Evolutionary conservation across 116 monocot genomes (phyloP).

Genomic region (Cymodocea nodosa): DNA sequence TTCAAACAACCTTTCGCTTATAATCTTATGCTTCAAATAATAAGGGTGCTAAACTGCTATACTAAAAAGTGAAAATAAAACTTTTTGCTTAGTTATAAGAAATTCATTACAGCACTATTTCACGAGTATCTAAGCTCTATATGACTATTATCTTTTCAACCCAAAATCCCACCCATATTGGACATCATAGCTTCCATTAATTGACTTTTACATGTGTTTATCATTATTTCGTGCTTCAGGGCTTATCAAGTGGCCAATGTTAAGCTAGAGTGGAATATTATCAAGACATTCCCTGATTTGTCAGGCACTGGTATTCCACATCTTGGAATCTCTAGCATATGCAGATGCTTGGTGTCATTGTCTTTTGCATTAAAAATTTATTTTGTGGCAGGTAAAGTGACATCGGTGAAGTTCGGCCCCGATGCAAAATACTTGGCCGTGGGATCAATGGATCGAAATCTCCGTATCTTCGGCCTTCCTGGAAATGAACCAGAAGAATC

Average conservation of each 20-base stretch:
- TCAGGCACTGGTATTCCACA: slow-evolving; percentile 63
- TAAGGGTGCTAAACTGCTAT: too few relatives aligned
- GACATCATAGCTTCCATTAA: background rate
- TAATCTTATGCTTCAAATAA: too few relatives aligned
- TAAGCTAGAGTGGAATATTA: slow-evolving; percentile 83
- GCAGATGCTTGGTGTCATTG: background rate
- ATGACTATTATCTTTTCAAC: too few relatives aligned
- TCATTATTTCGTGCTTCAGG: slow-evolving; percentile 24
- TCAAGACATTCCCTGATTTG: slow-evolving; percentile 91
- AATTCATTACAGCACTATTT: too few relatives aligned
- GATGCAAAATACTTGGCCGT: slow-evolving; percentile 83
- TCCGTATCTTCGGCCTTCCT: slow-evolving; percentile 71
- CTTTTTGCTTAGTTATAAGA: too few relatives aligned
- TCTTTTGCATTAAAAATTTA: background rate
- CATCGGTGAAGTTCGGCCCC: slow-evolving; percentile 62
- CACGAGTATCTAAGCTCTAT: too few relatives aligned
- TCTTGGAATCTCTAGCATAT: background rate
- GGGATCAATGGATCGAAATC: slow-evolving; percentile 88
- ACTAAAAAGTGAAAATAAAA: too few relatives aligned
- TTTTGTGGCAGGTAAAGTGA: slow-evolving; percentile 50
- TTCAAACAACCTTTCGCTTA: too few relatives aligned
- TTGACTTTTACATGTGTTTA: background rate
- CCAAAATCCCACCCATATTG: background rate
- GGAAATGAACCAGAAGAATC: slow-evolving; percentile 30
- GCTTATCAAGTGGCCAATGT: slow-evolving; percentile 93